Conservation (phyloP, 2,329 filamentous ascomycete genomes). For the Bisporella sp. region DNA sequence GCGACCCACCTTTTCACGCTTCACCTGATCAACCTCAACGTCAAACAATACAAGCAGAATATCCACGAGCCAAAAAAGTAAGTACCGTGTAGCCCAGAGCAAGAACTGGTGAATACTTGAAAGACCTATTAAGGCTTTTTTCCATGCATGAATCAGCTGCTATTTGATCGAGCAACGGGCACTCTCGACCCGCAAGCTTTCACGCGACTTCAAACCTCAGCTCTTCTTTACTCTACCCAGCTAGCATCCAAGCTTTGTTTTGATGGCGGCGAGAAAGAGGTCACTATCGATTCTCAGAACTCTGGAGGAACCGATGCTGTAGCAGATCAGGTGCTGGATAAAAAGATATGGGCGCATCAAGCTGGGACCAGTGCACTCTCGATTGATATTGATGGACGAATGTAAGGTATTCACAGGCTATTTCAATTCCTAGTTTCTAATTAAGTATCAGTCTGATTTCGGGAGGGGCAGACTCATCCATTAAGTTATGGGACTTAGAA, state of each 20-base stretch:
- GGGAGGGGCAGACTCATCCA: slow-evolving; percentile 76
- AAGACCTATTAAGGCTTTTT: neutral
- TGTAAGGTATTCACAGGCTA: slow-evolving; percentile 39
- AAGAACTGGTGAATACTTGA: neutral
- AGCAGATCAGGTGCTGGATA: slow-evolving; percentile 7
- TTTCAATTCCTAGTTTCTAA: neutral
- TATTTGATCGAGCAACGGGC: slow-evolving; percentile 71
- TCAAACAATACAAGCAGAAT: no score
- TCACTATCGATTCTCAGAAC: slow-evolving; percentile 10
- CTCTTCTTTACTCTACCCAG: slow-evolving; percentile 62
- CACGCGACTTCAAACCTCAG: slow-evolving; percentile 56
- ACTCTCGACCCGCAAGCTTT: slow-evolving; percentile 56
- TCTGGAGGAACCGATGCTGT: neutral
- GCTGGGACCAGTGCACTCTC: slow-evolving; percentile 74
- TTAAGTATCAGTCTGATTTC: slow-evolving; percentile 58
- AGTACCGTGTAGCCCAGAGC: neutral
- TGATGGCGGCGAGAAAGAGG: slow-evolving; percentile 47
- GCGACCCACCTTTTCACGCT: no score
- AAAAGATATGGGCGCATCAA: slow-evolving; percentile 55
- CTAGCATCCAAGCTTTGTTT: slow-evolving; percentile 63
- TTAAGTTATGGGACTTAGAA: slow-evolving; percentile 85
- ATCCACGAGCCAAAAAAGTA: no score
- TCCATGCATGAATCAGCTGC: slow-evolving; percentile 67
- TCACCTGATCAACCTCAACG: no score
- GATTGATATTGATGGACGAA: slow-evolving; percentile 75